Percentiles rank a stretch among this genome's conserved stretches.
These are phyloP conservation scores for Grosmannia clavigera DNA, from an alignment of 2,329 filamentous ascomycete genomes.

Conservation along the genomic window DNA sequence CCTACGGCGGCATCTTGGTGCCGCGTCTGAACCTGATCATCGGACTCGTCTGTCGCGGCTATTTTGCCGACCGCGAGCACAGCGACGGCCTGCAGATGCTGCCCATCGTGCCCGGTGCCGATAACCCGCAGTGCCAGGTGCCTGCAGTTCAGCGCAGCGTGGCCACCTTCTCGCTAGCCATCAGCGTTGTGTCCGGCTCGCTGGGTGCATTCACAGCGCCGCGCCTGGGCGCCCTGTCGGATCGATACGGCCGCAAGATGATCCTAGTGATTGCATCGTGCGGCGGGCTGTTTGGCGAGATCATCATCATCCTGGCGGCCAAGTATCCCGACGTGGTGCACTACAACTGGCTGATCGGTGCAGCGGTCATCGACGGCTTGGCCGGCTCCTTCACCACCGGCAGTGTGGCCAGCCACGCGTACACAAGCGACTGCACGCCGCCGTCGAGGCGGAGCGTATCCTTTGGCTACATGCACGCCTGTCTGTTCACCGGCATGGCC, in stretches of 20 bases:
- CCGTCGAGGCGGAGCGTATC: constrained; percentile 68
- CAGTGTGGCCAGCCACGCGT: constrained; percentile 66
- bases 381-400: constrained; percentile 81
- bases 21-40: constrained; percentile 82
- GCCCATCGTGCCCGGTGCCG: constrained; percentile 53
- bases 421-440: constrained; percentile 77
- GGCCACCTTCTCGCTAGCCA: constrained; percentile 65
- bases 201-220: constrained; percentile 74
- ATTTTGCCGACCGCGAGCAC: constrained; percentile 56
- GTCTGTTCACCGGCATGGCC: constrained; percentile 79
- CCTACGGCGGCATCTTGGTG: constrained; percentile 75
- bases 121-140: constrained; percentile 64
- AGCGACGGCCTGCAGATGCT: constrained; percentile 43
- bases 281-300: constrained; percentile 63
- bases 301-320: constrained; percentile 66
- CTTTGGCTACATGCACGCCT: constrained; percentile 84
- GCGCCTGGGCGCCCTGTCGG: constrained; percentile 72
- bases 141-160: constrained; percentile 67
- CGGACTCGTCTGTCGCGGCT: constrained; percentile 69
- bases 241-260: constrained; percentile 68
- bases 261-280: constrained; percentile 61
- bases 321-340: constrained; percentile 59
- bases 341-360: constrained; percentile 69
- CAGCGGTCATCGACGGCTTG: constrained; percentile 67
- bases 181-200: constrained; percentile 61